Evolutionary conservation across 345 rosid genomes (phyloP), one percentile per base, ranked within the genome.

Genomic region (Aquilaria yunnanensis): DNA sequence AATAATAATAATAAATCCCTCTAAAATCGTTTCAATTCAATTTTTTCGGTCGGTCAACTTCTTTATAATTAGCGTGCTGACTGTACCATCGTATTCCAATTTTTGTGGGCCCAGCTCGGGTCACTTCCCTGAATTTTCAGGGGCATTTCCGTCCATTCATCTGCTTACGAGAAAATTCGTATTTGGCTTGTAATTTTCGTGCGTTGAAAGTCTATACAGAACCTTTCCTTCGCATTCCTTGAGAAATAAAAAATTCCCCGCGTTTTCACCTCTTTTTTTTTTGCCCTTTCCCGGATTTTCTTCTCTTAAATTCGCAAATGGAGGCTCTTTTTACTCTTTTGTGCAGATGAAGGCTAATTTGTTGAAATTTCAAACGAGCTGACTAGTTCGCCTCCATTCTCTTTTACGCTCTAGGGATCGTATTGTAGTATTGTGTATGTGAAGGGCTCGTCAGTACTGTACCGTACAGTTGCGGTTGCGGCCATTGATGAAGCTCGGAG

Each of bases 11-110:
- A 23, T 23, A 37, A 37, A 37, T 37, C 43, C 43, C 5, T 37
- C 8, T 37, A 37, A 3, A 5, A 37, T 37, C 43, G 8, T 3
- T 37, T 37, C 43, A 37, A 37, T 13, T 54, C 3, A 3, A 46
- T 16, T 47, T 2, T 31, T 51, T 8, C 7, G 14, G 37, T 7
- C 16, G 23, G 69, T 69, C 74, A 76, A 74, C 47, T 7, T 2
- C 3, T 47, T 51, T 56, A 63, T 60, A 63, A 53, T 63, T 60
- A 66, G 71, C 65, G 41, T 71, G 71, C 69, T 64, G 82, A 78
- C 75, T 56, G 41, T 32, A 13, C n/a, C 47, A 29, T 50, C 61
- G 23, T 23, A 23, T 23, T 23, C 23, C 23, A 23, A 23, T 23
- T 59, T 57, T 37, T 10, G 37, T 9, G 56, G 51, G 30, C 49